These are phyloP conservation scores for Didymella keratinophila DNA, from an alignment of 2,329 filamentous ascomycete species.

Conservation along the genomic window DNA sequence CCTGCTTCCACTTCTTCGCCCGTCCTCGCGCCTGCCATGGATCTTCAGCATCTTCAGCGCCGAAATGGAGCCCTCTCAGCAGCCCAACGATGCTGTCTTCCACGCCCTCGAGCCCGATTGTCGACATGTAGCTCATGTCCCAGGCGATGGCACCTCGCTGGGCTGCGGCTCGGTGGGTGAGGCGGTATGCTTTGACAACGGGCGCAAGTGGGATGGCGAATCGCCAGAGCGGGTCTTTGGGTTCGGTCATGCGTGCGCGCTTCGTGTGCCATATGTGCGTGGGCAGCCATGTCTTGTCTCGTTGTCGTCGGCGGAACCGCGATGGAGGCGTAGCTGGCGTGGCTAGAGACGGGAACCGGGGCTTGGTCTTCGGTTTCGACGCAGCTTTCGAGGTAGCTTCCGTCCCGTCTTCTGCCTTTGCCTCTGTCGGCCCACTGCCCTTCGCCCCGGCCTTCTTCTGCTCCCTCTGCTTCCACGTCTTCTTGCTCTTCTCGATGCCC, in stretches of 20 bases:
- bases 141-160: conserved; percentile 81
- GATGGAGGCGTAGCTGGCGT: conserved; percentile 67
- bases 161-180: conserved; percentile 81
- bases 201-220: conserved; percentile 86
- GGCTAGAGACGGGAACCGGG: conserved; percentile 74
- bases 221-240: conserved; percentile 83
- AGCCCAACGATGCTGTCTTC: conserved; percentile 70
- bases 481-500: conserved; percentile 74
- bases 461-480: conserved; percentile 65
- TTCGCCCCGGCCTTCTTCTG: conserved; percentile 53
- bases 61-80: conserved; percentile 66
- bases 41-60: conserved; percentile 62
- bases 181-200: conserved; percentile 87
- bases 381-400: conserved; percentile 26
- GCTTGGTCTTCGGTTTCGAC: conserved; percentile 63
- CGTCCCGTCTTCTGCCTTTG: conserved; percentile 8
- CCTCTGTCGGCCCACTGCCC: conserved; percentile 35
- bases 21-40: conserved; percentile 63
- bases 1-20: conserved; percentile 74
- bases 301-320: conserved; percentile 85
- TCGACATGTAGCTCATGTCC: conserved; percentile 95
- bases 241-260: conserved; percentile 84
- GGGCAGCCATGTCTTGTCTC: conserved; percentile 90
- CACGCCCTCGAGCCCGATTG: conserved; percentile 77
- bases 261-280: conserved; percentile 96